Conservation (phyloP, 768 basidiomycete species). For the Termitomyces sp. region DNA sequence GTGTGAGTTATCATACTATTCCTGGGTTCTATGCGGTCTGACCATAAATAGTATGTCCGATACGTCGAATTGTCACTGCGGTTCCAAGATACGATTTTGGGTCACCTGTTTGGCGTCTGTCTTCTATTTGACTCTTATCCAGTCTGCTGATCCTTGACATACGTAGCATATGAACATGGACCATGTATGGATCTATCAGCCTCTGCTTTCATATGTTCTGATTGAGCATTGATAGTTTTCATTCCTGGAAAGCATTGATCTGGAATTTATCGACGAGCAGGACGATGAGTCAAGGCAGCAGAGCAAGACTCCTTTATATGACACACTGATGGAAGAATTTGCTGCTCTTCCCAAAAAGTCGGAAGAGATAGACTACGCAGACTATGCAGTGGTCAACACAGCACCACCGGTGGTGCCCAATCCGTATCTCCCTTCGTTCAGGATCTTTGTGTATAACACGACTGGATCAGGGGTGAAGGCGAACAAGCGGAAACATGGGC, state of each 20-base stretch:
- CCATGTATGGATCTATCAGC: conserved; percentile 38
- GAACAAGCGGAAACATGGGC: conserved; percentile 37
- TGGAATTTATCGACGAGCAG: conserved; percentile 34
- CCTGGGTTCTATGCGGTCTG: conserved; percentile 5
- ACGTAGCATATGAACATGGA: conserved; percentile 79
- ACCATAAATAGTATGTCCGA: conserved; percentile 44
- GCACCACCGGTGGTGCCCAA: conserved; percentile 84
- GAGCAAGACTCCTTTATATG: conserved; percentile 34
- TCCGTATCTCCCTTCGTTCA: conserved; percentile 73
- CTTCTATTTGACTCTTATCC: conserved; percentile 15
- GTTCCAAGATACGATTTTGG: conserved; percentile 84
- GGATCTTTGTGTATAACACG: conserved; percentile 79
- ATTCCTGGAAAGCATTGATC: conserved; percentile 48
- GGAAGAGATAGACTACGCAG: conserved; percentile 48
- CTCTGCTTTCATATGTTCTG: not conserved
- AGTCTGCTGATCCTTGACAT: conserved; percentile 18
- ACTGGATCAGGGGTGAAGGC: conserved; percentile 23
- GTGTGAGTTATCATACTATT: conserved; percentile 43
- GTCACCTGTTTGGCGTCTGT: conserved; percentile 78
- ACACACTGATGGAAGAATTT: conserved; percentile 62
- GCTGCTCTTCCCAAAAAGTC: conserved; percentile 47
- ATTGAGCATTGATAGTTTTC: conserved; percentile 37
- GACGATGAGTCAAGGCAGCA: not conserved
- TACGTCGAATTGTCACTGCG: conserved; percentile 72
- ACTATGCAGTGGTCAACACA: conserved; percentile 76